Conservation (phyloP, 805 yeast species). For the Wickerhamomyces canadensis region DNA sequence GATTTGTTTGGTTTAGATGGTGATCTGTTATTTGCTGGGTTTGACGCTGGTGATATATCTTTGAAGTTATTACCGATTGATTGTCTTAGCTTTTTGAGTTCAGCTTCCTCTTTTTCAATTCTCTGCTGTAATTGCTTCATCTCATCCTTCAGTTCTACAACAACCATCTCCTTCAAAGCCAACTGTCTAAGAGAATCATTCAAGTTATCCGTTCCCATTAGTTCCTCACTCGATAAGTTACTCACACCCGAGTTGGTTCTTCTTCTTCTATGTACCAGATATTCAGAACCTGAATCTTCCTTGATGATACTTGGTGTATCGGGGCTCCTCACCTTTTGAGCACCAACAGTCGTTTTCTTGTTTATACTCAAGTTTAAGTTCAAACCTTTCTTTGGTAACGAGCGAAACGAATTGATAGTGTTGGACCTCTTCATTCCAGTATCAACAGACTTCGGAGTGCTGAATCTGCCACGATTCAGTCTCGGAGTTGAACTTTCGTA, state of each 20-base stretch:
- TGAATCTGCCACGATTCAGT: neutral
- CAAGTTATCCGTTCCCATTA: slow-evolving; percentile 29
- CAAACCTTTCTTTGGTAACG: slow-evolving; percentile 17
- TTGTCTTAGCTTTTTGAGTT: slow-evolving; percentile 27
- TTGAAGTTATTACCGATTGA: slow-evolving; percentile 28
- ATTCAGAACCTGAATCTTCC: slow-evolving; percentile 1
- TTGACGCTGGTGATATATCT: slow-evolving; percentile 19
- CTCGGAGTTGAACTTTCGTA: neutral
- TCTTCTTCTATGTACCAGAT: slow-evolving; percentile 11
- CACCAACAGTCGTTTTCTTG: slow-evolving; percentile 3
- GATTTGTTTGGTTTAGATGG: neutral
- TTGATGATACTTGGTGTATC: slow-evolving; percentile 8
- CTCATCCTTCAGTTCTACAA: slow-evolving; percentile 54
- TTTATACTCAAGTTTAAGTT: slow-evolving; percentile 18
- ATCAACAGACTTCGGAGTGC: neutral
- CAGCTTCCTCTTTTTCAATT: slow-evolving; percentile 35
- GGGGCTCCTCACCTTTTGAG: slow-evolving; percentile 7
- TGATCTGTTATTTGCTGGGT: neutral
- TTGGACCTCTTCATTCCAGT: slow-evolving; percentile 17
- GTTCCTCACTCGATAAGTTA: slow-evolving; percentile 7
- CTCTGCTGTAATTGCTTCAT: slow-evolving; percentile 41
- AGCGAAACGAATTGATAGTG: slow-evolving; percentile 19
- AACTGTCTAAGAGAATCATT: slow-evolving; percentile 52
- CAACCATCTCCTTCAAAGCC: slow-evolving; percentile 64
- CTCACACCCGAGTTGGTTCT: slow-evolving; percentile 18